Base-by-base conservation (phyloP, 2,329 filamentous ascomycete species). In the Pyrenophora seminiperda region DNA sequence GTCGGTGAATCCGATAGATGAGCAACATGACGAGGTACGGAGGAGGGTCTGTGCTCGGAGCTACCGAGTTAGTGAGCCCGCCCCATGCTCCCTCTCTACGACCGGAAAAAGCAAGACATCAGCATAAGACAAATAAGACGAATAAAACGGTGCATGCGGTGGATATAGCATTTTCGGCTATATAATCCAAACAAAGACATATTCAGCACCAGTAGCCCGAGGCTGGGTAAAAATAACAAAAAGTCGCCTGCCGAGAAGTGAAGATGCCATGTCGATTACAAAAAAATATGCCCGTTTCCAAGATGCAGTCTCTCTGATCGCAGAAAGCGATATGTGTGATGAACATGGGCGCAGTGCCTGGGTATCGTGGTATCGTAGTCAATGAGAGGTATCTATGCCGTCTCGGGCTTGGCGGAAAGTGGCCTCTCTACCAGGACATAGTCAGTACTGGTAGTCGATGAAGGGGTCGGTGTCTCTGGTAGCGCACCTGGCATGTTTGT, bases 371-470 rank as follows among this genome's bases (percentile, higher is more conserved):
- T 56, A 43, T 43, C 41, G 44, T 54, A 45, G 44, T 44, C 32
- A 40, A 51, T 38, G 39, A 37, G 22, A 19, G 17, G 27, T 29
- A 41, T 31, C 38, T 53, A 60, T 40, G 57, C 47, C 24, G 51
- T 48, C 36, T 60, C 54, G 31, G 55, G 48, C 54, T 63, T 59
- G 32, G 61, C 49, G 14, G 59, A 64, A 33, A 27, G 58, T 30
- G 68, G 66, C 47, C 65, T 62, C 56, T 72, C 68, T 68, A 72
- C 70, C 43, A 70, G 55, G 51, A 73, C 66, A 58, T 71, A 72
- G 54, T 73, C 70, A 62, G 66, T 54, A 63, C 67, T 66, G 59
- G 54, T 62, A 45, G 65, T 56, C 58, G 68, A 71, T 41, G 60
- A 54, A 38, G 67, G 63, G 46, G 67, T 65, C 38, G 61, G 54